These are phyloP conservation scores for Geotrichum cucujoidarum DNA, from an alignment of 1,139 yeast genomes.

Conservation along the genomic window DNA sequence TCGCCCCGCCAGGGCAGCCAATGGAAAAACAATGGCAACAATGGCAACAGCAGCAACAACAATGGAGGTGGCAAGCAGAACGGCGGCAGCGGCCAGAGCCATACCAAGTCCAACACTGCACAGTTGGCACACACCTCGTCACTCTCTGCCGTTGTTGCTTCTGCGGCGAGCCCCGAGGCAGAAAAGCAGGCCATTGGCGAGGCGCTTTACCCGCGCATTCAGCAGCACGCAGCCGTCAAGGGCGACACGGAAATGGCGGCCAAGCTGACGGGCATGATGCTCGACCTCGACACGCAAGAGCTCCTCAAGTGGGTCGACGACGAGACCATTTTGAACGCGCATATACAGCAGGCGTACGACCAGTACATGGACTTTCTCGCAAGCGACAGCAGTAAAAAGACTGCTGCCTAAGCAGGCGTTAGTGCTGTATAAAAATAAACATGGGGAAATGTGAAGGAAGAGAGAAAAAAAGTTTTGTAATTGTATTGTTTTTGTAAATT, in stretches of 20 bases:
- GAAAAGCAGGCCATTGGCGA: conserved; percentile 91
- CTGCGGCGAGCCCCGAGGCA: conserved; percentile 51
- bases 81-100: conserved; percentile 55
- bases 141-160: conserved; percentile 34
- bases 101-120: conserved; percentile 39
- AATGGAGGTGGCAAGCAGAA: background rate
- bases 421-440: background rate
- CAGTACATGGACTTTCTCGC: conserved; percentile 64
- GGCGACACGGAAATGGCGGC: conserved; percentile 88
- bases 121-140: conserved; percentile 30
- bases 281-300: conserved; percentile 83
- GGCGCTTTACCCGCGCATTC: conserved; percentile 83
- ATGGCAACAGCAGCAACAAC: background rate
- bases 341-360: conserved; percentile 84
- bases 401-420: background rate
- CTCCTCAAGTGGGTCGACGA: conserved; percentile 80
- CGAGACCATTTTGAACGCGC: conserved; percentile 66
- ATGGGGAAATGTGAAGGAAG: background rate
- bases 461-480: background rate
- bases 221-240: conserved; percentile 66
- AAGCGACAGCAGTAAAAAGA: background rate
- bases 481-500: too few species aligned
- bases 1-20: background rate
- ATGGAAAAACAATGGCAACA: background rate
- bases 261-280: conserved; percentile 92